Evolutionary conservation across 352 stramenopile genomes (phyloP).

Genomic region (Lagenidium giganteum): DNA sequence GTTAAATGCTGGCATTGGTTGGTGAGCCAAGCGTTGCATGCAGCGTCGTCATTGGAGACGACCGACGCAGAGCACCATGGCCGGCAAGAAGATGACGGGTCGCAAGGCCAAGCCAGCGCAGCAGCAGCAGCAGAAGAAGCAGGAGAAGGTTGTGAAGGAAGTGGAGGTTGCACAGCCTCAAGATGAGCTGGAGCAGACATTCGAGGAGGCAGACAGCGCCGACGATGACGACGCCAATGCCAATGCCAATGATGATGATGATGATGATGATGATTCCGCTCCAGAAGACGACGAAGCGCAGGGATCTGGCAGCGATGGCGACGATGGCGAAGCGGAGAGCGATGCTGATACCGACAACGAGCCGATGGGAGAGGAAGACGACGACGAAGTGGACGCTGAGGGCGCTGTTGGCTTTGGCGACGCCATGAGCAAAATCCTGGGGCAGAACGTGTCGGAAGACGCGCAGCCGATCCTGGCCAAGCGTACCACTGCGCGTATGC

Average conservation of each 20-base stretch:
- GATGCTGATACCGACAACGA: conserved; percentile 16
- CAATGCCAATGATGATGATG: conserved; percentile 10
- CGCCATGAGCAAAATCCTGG: conserved; percentile 83
- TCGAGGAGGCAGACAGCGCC: conserved; percentile 2
- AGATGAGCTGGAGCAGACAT: too few relatives aligned
- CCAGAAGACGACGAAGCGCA: conserved; percentile 13
- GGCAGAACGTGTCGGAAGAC: conserved; percentile 63
- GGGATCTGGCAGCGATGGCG: conserved; percentile 6
- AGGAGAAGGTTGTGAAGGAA: too few relatives aligned
- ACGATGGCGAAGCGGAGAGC: conserved; percentile 11
- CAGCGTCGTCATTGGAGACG: too few relatives aligned
- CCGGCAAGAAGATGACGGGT: too few relatives aligned
- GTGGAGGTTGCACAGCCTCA: too few relatives aligned
- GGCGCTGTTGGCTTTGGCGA: conserved; percentile 79
- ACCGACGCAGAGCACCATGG: too few relatives aligned
- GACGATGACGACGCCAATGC: conserved; percentile 11
- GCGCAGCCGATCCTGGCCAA: conserved; percentile 79
- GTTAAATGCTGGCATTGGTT: too few relatives aligned
- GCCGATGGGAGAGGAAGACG: conserved; percentile 6
- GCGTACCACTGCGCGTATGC: conserved; percentile 77
- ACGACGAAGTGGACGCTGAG: conserved; percentile 30
- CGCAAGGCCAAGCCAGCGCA: too few relatives aligned
- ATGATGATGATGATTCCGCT: conserved; percentile 19
- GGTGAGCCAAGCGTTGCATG: too few relatives aligned
- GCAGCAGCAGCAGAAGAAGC: too few relatives aligned